Evolutionary conservation across 2,329 filamentous ascomycete species (phyloP), one percentile per base, ranked within the genome.

Genomic region (Sphaerostilbella broomeana): DNA sequence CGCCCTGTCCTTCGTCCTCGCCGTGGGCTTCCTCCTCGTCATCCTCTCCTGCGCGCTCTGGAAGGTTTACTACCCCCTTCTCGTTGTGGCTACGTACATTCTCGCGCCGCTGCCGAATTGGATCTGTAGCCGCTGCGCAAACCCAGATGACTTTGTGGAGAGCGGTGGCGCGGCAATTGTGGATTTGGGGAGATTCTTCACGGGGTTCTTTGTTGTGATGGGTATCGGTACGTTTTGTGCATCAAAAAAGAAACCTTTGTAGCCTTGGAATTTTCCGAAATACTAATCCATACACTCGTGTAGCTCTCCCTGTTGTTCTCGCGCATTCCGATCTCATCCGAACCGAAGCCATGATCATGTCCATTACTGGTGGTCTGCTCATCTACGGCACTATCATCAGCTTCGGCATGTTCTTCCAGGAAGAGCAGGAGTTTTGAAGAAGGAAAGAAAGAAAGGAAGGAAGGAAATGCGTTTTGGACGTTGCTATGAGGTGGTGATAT

Each of bases 311-410:
- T 4, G 74, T 85, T 11, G 76, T 97, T 26, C 79, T 98, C 37
- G 88, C 89, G 32, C 92, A 97, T 64, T 84, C 86, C 46, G 78
- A 78, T 43, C 73, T 92, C 47, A 98, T 98, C 58, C 69, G 79
- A 46, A 64, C 84, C 42, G 81, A 86, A 37, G 92, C 92, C 34
- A 94, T 95, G 81, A 69, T 87, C 59, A 98, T 98, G 92, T 94
- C 86, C 37, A 84, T 98, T 53, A 67, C 90, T 37, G 92, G 92
- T 19, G 92, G 92, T 37, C 70, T 95, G 44, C 69, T 98, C 59
- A 98, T 98, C 61, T 98, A 98, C 66, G 86, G 87, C 42, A 98
- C 92, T 34, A 95, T 98, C 60, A 94, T 98, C 66, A 92, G 85
- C 68, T 98, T 98, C 64, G 83, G 85, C 50, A 85, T 95, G 80